Evolutionary conservation across 306 rosid species (phyloP), one percentile per base, ranked within the genome.

Genomic region (Vicia sativa): DNA sequence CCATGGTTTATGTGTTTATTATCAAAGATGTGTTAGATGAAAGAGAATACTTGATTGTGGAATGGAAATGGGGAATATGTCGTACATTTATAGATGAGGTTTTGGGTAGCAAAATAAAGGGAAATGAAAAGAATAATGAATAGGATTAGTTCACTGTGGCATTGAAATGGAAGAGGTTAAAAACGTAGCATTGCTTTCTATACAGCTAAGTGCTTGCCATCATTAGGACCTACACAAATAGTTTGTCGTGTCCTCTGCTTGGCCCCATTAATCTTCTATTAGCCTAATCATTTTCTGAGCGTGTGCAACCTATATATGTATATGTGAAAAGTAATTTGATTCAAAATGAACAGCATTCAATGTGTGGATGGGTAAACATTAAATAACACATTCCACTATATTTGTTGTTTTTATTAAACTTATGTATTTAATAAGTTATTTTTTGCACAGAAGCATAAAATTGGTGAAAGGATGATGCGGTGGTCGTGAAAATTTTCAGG

Each of bases 151-250:
- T 64, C 6, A 72, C 12, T 62, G 75, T 48, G 26, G 54, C 67
- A 78, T 52, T 72, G 53, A 68, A 70, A 63, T 57, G 74, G 74
- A 77, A 81, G 76, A 68, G 61, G 54, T 46, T 77, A 76, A 70
- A 62, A 66, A 57, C 16, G 23, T 9, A 62, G 41, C 81, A 61
- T 73, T 77, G 84, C 92, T 87, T 84, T 85, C 92, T 18, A 70
- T 84, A 74, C 97, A 92, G 97, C 97, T 89, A 81, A 89, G 78
- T 65, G 75, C 77, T 52, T 79, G 78, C 89, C 71, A 57, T 78
- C 75, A 44, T 68, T 48, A 66, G 91, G 91, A 65, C 97, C 96
- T 88, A 84, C 92, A 61, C 59, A 35, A 76, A 59, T 70, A 67
- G 39, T 79, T 68, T 43, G 50, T 71, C 57, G 52, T 67, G 14